Evolutionary conservation across 2,329 filamentous ascomycete genomes (phyloP).

Genomic region (Simplicillium aogashimaense): DNA sequence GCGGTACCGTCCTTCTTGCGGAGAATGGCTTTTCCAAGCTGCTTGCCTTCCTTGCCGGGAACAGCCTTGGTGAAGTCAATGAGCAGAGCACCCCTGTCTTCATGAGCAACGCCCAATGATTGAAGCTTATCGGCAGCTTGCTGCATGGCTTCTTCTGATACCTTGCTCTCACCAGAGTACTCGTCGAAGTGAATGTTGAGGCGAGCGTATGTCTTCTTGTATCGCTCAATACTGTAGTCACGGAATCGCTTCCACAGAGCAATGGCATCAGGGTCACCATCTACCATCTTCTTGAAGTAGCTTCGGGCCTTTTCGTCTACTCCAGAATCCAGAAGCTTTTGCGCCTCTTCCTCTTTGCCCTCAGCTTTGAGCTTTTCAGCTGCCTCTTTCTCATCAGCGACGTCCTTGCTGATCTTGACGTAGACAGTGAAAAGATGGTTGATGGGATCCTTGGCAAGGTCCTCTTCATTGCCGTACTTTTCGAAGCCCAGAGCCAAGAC

Average conservation of each 20-base stretch:
- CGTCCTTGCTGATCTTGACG: constrained; percentile 59
- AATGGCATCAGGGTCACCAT: constrained; percentile 51
- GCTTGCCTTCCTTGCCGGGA: constrained; percentile 56
- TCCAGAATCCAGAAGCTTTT: constrained; percentile 34
- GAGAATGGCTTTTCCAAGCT: constrained; percentile 60
- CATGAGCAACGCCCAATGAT: constrained; percentile 55
- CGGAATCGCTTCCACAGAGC: constrained; percentile 57
- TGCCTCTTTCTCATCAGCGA: constrained; percentile 16
- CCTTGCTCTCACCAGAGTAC: constrained; percentile 68
- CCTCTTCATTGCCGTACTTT: constrained; percentile 64
- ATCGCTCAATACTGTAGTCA: constrained; percentile 56
- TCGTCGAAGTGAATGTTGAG: constrained; percentile 64
- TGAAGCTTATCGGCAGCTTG: constrained; percentile 51
- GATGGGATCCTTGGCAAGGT: constrained; percentile 63
- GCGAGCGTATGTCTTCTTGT: constrained; percentile 58
- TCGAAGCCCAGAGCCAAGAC: constrained; percentile 67
- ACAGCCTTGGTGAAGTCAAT: constrained; percentile 63
- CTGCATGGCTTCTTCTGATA: constrained; percentile 57
- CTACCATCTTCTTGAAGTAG: constrained; percentile 64
- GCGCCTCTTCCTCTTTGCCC: constrained; percentile 57
- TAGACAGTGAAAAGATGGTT: constrained; percentile 78
- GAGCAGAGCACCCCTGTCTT: constrained; percentile 62
- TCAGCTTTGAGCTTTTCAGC: constrained; percentile 31
- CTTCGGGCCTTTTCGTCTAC: constrained; percentile 66
- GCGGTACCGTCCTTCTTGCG: constrained; percentile 67